Conservation (phyloP, 2,329 filamentous ascomycete species). For the Chaetoscypha palmicola region DNA sequence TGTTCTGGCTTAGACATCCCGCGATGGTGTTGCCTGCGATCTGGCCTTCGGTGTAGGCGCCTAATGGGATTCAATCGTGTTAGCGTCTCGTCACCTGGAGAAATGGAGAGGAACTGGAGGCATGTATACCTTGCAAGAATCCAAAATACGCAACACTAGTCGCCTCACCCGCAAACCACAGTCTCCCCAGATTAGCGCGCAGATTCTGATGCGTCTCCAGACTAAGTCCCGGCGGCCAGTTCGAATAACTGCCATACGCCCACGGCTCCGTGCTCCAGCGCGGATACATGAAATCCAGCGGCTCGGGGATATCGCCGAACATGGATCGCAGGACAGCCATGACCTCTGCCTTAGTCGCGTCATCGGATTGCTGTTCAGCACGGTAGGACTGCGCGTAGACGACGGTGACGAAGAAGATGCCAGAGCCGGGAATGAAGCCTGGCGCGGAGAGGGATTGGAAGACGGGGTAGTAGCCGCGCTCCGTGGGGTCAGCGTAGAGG, state of each 20-base stretch:
- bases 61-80: conserved; percentile 1
- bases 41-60: conserved; percentile 49
- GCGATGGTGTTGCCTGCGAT: conserved; percentile 41
- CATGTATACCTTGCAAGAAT: conserved; percentile 49
- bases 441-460: conserved; percentile 55
- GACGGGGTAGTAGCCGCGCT: conserved; percentile 42
- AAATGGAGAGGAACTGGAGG: not conserved
- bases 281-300: conserved; percentile 45
- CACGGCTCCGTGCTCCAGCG: conserved; percentile 40
- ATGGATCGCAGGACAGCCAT: conserved; percentile 32
- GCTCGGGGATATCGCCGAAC: conserved; percentile 46
- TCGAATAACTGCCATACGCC: conserved; percentile 57
- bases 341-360: conserved; percentile 37
- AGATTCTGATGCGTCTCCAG: conserved; percentile 62
- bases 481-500: conserved; percentile 17
- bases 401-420: conserved; percentile 61
- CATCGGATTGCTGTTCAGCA: conserved; percentile 52
- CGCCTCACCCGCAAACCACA: conserved; percentile 61
- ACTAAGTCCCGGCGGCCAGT: conserved; percentile 58
- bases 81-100: not conserved
- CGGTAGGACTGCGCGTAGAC: conserved; percentile 48
- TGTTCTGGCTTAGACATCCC: conserved; percentile 29
- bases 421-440: conserved; percentile 53
- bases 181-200: conserved; percentile 51
- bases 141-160: conserved; percentile 58